Base-by-base conservation (phyloP, 23 red algal genomes). In the Gracilaria domingensis region DNA sequence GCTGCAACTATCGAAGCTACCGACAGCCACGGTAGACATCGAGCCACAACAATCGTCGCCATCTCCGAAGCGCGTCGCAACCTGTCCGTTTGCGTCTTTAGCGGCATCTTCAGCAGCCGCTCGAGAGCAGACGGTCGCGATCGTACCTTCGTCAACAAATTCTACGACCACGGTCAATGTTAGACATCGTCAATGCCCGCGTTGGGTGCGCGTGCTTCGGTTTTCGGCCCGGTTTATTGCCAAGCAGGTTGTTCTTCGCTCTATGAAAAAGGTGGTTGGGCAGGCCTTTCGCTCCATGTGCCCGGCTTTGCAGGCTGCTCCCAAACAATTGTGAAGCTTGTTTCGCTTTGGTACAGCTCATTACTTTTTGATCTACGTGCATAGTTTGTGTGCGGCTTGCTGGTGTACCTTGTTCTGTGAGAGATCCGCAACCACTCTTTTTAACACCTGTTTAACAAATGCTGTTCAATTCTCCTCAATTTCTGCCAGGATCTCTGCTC, bases 181-280 rank as follows among this genome's bases (percentile, higher is more conserved):
- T 53, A 44, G 38, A 25, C 79, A 40, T 82, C 79, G 79, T 18
- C 79, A 65, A 37, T 90, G 87, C 29, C 87, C 87, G 25, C 74
- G 45, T 25, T 90, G 87, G 87, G 87, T 90, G 26, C 87, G 87
- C 40, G 87, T 80, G 36, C 71, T 90, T 66, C 71, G 87, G 20
- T 90, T 90, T 66, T 90, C 87, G 36, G 87, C 87, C 37, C 71
- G 74, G 5, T 81, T 47, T 36, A 56, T 90, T 36, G 87, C 87
- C 32, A 90, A 90, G 32, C 71, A 90, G 64, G 87, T 90, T 44
- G 25, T 90, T 21, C 49, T 90, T 38, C 87, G 87, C 24, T 77
- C 87, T n/a, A 26, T 48, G 42, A 90, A 90, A 54, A 86, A 28
- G 40, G 45, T 77, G 49, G 38, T 77, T 34, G 72, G 72, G 26